These are phyloP conservation scores for Harrya chromipes DNA, from an alignment of 768 basidiomycete species.

Conservation along the genomic window DNA sequence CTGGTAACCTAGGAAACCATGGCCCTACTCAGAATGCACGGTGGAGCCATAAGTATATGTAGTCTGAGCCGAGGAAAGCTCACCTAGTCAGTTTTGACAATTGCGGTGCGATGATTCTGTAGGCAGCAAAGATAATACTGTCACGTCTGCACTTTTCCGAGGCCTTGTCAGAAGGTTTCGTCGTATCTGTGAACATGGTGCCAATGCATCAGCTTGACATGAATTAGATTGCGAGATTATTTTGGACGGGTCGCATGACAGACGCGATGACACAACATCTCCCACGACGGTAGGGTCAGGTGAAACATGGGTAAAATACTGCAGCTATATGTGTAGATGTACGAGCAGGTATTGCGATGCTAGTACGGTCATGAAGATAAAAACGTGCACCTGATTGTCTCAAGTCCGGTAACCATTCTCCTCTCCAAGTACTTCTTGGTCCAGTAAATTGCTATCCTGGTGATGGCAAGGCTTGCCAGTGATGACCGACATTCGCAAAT, in stretches of 20 bases:
- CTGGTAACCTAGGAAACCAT: slow-evolving; percentile 12
- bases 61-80: background rate
- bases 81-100: background rate
- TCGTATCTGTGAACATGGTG: background rate
- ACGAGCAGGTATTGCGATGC: background rate
- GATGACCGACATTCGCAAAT: slow-evolving; percentile 32
- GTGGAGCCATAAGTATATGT: too few species aligned
- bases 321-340: slow-evolving; percentile 4
- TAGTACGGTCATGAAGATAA: slow-evolving; percentile 3
- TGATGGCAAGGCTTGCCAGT: slow-evolving; percentile 14
- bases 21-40: too few species aligned
- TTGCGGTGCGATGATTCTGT: background rate
- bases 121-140: too few species aligned
- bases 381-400: slow-evolving; percentile 2
- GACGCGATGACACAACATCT: background rate
- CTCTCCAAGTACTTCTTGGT: slow-evolving; percentile 10
- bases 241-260: slow-evolving; percentile 2
- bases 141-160: background rate
- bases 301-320: slow-evolving; percentile 2
- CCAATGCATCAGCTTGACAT: background rate
- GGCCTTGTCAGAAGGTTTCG: background rate
- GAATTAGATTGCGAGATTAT: background rate
- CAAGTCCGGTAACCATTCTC: slow-evolving; percentile 2
- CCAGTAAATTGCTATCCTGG: slow-evolving; percentile 1
- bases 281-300: background rate